Base-by-base conservation (phyloP, 177 flowering plant species). In the Vitis hybrid region DNA sequence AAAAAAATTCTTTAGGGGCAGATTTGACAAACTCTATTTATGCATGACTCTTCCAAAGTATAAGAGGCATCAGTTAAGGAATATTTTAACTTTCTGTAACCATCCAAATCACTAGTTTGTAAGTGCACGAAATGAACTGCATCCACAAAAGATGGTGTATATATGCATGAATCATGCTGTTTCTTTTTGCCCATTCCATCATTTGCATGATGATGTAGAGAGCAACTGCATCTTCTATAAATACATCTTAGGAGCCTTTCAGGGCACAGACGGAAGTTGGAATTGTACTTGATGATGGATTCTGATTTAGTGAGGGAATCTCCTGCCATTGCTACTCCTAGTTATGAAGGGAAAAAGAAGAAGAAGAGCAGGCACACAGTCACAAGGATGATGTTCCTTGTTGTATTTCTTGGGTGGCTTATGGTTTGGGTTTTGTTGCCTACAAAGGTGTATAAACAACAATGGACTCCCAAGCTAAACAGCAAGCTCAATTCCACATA, bases 351-450 rank as follows among this genome's bases (percentile, higher is more conserved):
- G 14, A 33, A 64, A 53, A 5, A 11, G 49, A 64, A 57, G 18
- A 75, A 20, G 56, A 77, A 76, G 79, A 71, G 24, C 44, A 60
- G 54, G 59, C 60, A 33, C 20, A 51, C 22, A 54, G 47, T 68
- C 1, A 49, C 80, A 15, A 80, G 68, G 77, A 51, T 70, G 44
- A 17, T 79, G 24, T 69, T 82, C 22, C 20, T 81, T 24, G 71
- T 77, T 61, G 74, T 84, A 62, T 79, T 84, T 76, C n/a, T 86
- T 19, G 83, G 86, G 9, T 83, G 81, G 76, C 61, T 87, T 2
- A 31, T 83, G 71, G 19, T 84, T 24, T 89, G 90, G 92, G 64
- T 82, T 17, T 60, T 87, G 83, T 6, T 83, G 68, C 89, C 93
- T 11, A 84, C 89, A 59, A 78, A 79, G 33, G 38, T 66, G 13